Evolutionary conservation across 768 basidiomycete species (phyloP).

Genomic region (Serendipita sp.): DNA sequence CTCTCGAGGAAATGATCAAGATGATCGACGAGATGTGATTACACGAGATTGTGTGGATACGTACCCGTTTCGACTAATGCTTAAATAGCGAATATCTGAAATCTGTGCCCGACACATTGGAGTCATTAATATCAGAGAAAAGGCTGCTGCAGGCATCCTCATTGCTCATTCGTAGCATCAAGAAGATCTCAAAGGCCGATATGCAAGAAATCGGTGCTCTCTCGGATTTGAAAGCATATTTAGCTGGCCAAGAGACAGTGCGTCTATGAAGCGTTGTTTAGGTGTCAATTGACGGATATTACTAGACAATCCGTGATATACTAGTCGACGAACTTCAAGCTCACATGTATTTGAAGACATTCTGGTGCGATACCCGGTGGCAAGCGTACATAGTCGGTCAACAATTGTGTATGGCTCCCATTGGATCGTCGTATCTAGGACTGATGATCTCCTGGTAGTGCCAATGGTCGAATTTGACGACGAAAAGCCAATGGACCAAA

Average conservation of each 20-base stretch:
- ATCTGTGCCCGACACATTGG: constrained; percentile 77
- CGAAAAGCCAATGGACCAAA: constrained; percentile 20
- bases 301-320: constrained; percentile 77
- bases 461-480: constrained; percentile 47
- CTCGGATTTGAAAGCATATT: constrained; percentile 70
- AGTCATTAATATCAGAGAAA: constrained; percentile 92
- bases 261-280: constrained; percentile 16
- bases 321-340: constrained; percentile 88
- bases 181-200: constrained; percentile 79
- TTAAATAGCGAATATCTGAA: constrained; percentile 65
- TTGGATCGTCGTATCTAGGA: neutral
- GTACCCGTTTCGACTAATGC: constrained; percentile 11
- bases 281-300: neutral
- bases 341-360: constrained; percentile 92
- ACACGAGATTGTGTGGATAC: neutral
- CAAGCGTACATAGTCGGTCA: constrained; percentile 67
- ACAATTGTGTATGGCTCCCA: constrained; percentile 39
- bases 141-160: constrained; percentile 76
- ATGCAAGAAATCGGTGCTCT: constrained; percentile 94
- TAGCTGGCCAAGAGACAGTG: constrained; percentile 73
- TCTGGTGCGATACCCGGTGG: constrained; percentile 94
- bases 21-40: constrained; percentile 88
- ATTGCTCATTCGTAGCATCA: constrained; percentile 71
- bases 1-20: constrained; percentile 87
- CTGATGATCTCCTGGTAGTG: constrained; percentile 26